Evolutionary conservation across 1,139 yeast species (phyloP), one percentile per base, ranked within the genome.

Genomic region (Suhomyces bolitotheri): DNA sequence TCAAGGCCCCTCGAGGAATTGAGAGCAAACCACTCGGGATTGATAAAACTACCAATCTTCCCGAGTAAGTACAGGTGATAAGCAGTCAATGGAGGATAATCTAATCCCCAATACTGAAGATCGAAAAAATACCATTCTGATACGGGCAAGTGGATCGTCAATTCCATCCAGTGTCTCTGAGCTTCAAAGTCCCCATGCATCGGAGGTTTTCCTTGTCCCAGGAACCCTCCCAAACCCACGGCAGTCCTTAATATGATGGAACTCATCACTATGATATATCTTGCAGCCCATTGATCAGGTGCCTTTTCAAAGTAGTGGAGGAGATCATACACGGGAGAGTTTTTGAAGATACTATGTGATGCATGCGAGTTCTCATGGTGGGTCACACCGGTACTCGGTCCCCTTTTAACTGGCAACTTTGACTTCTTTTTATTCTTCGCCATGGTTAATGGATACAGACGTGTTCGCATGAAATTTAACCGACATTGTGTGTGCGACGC

Each of bases 111-210:
- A 65, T 92, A 89, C 48, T 81, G 80, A 31, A 88, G 68, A 55
- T 92, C 97, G 58, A 80, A 88, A 62, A 75, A 85, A 56, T 92
- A 92, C 98, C 98, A 94, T 44, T 83, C 53, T 1, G 66, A 60
- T 2, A 87, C 61, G 0, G 96, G 95, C 35, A 90, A 58, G 47
- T 81, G 78, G 27, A 72, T 78, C 0, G 98, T 90, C 39, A 92
- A 68, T 58, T 94, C 98, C 78, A 92, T 76, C 98, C 98, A 92
- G 57, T 92, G 98, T 46, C 98, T 73, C 58, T 94, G 98, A 0
- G 98, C 97, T 60, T 94, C 99, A 55, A 92, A 92, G 57, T 92
- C 98, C 4, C 98, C 98, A 64, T 70, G 80, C 76, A 87, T 76
- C 6, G 97, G 97, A 10, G 82, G 78, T 4, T 69, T 64, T 7